Conservation (phyloP, 1,139 yeast species). For the Pichia sp. region DNA sequence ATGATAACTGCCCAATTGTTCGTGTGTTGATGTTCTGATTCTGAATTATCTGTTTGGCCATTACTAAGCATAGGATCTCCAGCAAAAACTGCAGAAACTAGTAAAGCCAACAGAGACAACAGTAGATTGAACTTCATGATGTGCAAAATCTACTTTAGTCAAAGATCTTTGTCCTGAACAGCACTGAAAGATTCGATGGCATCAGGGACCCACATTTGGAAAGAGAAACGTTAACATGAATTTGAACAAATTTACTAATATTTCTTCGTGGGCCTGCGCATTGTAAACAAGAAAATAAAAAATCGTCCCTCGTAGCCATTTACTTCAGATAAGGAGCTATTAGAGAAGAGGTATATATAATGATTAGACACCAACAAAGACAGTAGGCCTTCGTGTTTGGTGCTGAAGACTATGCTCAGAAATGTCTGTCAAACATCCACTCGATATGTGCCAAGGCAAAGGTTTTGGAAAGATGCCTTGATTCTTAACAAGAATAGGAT, state of each 20-base stretch:
- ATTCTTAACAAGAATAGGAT: no score
- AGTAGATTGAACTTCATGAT: neutral
- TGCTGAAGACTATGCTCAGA: no score
- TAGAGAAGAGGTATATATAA: no score
- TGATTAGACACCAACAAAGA: no score
- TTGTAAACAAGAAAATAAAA: neutral
- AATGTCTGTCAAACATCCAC: no score
- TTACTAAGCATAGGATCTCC: neutral
- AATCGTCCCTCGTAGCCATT: neutral
- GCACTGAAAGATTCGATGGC: neutral
- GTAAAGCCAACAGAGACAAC: neutral
- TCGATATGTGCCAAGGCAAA: no score
- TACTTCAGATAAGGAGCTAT: no score
- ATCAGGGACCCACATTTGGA: neutral
- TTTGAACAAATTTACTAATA: neutral
- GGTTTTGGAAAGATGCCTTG: no score
- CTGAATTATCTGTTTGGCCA: neutral
- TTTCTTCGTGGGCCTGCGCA: neutral
- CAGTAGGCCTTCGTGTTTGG: no score
- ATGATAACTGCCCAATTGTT: constrained; percentile 95
- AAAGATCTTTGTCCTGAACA: no score
- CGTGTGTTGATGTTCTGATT: constrained; percentile 48
- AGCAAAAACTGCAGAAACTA: constrained; percentile 2
- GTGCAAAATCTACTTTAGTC: neutral
- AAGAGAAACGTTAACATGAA: neutral